These are phyloP conservation scores for Metschnikowia chrysomelidarum DNA, from an alignment of 805 yeast species.

Conservation along the genomic window DNA sequence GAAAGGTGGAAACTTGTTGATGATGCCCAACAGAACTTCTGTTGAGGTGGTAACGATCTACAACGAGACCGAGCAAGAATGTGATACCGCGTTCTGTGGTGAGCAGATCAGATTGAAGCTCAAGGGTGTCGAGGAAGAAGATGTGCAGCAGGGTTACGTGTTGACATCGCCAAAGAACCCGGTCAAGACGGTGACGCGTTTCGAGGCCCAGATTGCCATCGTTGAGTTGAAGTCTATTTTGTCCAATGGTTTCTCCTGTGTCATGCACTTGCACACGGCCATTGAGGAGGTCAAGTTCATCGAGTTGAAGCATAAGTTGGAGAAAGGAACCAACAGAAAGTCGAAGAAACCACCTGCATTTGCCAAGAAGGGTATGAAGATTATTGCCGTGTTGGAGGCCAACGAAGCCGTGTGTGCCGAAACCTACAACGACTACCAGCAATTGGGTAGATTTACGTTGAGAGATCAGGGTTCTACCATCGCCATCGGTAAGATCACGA, in stretches of 20 bases:
- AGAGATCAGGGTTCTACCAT: constrained; percentile 98
- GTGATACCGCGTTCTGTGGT: constrained; percentile 87
- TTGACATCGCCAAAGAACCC: constrained; percentile 84
- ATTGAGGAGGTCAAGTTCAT: constrained; percentile 89
- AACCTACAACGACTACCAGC: constrained; percentile 88
- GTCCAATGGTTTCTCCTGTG: constrained; percentile 95
- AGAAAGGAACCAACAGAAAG: constrained; percentile 94
- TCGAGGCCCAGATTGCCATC: constrained; percentile 95
- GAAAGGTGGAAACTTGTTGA: constrained; percentile 68
- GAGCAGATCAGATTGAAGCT: constrained; percentile 94
- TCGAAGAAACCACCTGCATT: constrained; percentile 97
- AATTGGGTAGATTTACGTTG: constrained; percentile 95
- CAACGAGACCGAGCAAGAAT: constrained; percentile 95
- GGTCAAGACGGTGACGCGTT: constrained; percentile 83
- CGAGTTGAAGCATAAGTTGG: constrained; percentile 84
- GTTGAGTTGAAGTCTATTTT: constrained; percentile 93
- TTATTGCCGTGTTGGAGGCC: constrained; percentile 87
- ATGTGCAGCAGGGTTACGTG: constrained; percentile 87
- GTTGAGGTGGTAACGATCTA: constrained; percentile 86
- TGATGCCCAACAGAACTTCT: constrained; percentile 88
- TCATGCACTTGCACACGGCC: constrained; percentile 98
- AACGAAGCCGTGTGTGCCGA: constrained; percentile 91
- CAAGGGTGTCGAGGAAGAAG: constrained; percentile 97
- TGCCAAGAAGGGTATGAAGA: constrained; percentile 98
- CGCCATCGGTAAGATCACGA: constrained; percentile 97